Percentiles rank a stretch among this genome's conserved stretches.
phyloP scores from a whole-genome alignment of 768 basidiomycete species.

The Crassisporium funariophilum region DNA sequence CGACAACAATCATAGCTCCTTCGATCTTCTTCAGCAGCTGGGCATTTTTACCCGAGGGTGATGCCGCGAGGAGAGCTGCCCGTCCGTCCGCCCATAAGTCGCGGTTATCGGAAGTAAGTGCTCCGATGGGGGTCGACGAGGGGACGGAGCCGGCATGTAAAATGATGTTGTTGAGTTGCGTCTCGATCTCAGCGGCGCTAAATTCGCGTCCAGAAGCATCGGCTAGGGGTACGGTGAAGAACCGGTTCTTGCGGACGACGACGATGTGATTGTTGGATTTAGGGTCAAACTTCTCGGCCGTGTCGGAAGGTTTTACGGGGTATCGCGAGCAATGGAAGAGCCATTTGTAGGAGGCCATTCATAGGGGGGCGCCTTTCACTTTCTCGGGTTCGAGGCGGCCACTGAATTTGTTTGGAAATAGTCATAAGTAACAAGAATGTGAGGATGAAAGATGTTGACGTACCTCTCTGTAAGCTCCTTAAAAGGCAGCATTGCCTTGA shows the following conservation, averaged over 20 bases:
- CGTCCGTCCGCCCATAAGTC: conserved; percentile 86
- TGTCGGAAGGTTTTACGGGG: conserved; percentile 82
- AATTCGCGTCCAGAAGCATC: conserved; percentile 67
- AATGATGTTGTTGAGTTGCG: conserved; percentile 74
- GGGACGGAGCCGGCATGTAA: conserved; percentile 53
- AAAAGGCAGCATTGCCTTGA: conserved; percentile 88
- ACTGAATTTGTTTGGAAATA: conserved; percentile 35
- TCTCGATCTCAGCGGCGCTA: conserved; percentile 81
- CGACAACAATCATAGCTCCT: conserved; percentile 85
- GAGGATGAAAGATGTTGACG: no score
- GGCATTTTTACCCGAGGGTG: conserved; percentile 58
- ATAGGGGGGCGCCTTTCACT: conserved; percentile 72
- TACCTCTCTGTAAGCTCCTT: conserved; percentile 81
- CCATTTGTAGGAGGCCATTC: conserved; percentile 96
- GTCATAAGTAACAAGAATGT: background rate
- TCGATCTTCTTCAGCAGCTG: conserved; percentile 78
- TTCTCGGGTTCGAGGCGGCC: conserved; percentile 87
- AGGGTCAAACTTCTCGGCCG: conserved; percentile 79
- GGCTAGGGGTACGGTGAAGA: conserved; percentile 79
- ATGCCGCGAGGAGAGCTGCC: conserved; percentile 61
- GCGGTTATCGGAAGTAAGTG: conserved; percentile 85
- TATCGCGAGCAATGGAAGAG: conserved; percentile 95
- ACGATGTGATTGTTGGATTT: conserved; percentile 82
- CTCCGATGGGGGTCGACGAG: conserved; percentile 62
- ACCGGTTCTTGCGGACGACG: conserved; percentile 88